Base-by-base conservation (phyloP, 148 eudicot species). In the Fallopia convolvulus region DNA sequence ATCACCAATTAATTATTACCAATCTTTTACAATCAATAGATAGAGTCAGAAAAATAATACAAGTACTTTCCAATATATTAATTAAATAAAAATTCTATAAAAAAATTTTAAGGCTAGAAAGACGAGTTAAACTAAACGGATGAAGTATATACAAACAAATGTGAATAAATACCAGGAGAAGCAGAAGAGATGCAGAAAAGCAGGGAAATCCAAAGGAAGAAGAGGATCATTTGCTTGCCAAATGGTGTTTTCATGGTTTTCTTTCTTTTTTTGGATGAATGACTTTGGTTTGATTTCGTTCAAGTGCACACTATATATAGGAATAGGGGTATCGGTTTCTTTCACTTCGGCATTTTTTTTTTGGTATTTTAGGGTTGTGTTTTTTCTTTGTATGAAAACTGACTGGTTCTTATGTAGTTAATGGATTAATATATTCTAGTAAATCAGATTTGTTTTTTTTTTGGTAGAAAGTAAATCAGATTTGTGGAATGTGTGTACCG, bases 201-300 rank as follows among this genome's bases (percentile, higher is more conserved):
- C 11, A 77, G 0, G 14, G 70, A 23, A 47, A 47, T 63, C 75
- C 74, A 15, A 17, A 73, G 11, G 53, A 81, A 15, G 75, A 81
- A 71, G 83, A 74, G 42, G 46, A 44, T 72, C 40, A 36, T 20
- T 33, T 44, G 10, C 18, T 18, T 61, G 15, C 70, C 30, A 26
- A 9, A 26, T 61, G 68, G 15, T 66, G 0, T 33, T 66, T 66
- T 66, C 12, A 21, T 21, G 56, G 5, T 61, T 61, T 9, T 21
- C 12, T 20, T 23, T 21, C 0, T 23, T 60, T 60, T 33, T 13
- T 14, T 14, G 0, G 2, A 68, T 8, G 72, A 33, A 33, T 33
- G 15, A 21, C 11, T 6, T 36, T 21, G 33, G 18, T 68, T 68
- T 68, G 72, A 42, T 15, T 68, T 68, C 72, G 39, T 36, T 39